These are phyloP conservation scores for Alternaria longipes DNA, from an alignment of 2,329 filamentous ascomycete genomes.

Conservation along the genomic window DNA sequence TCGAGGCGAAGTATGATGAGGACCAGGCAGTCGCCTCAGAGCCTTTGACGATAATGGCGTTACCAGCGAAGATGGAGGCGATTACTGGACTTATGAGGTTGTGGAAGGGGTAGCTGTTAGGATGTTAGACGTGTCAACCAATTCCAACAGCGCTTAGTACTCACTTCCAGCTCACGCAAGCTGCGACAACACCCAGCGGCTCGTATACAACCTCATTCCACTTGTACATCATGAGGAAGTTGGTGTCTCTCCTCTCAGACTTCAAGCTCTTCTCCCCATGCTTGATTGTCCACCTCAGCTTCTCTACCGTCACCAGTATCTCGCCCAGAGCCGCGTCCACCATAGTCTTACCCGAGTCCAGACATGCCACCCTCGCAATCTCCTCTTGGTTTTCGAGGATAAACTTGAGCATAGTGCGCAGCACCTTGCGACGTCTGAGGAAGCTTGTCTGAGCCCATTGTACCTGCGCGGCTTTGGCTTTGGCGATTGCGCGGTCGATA, in stretches of 20 bases:
- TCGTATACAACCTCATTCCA: constrained; percentile 89
- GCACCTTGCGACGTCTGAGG: constrained; percentile 76
- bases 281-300: constrained; percentile 90
- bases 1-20: constrained; percentile 79
- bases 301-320: constrained; percentile 92
- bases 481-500: constrained; percentile 80
- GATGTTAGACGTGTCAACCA: constrained; percentile 15
- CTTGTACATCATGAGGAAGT: constrained; percentile 95
- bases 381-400: constrained; percentile 88
- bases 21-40: constrained; percentile 98
- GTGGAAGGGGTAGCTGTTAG: constrained; percentile 71
- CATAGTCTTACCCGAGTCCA: constrained; percentile 96
- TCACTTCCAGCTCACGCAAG: constrained; percentile 97
- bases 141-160: constrained; percentile 20
- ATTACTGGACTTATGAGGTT: constrained; percentile 93
- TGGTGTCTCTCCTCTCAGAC: constrained; percentile 80
- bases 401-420: constrained; percentile 82
- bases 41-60: constrained; percentile 90
- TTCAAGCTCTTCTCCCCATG: constrained; percentile 85
- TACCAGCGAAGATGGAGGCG: constrained; percentile 88
- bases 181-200: constrained; percentile 89
- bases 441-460: constrained; percentile 84
- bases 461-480: constrained; percentile 76
- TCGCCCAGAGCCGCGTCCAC: constrained; percentile 94
- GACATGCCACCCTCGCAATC: constrained; percentile 83